A percentile compares a stretch with the other conserved stretches of the same genome.
phyloP scores from a whole-genome alignment of 2,329 filamentous ascomycete species.

The Davidsoniella australis region DNA sequence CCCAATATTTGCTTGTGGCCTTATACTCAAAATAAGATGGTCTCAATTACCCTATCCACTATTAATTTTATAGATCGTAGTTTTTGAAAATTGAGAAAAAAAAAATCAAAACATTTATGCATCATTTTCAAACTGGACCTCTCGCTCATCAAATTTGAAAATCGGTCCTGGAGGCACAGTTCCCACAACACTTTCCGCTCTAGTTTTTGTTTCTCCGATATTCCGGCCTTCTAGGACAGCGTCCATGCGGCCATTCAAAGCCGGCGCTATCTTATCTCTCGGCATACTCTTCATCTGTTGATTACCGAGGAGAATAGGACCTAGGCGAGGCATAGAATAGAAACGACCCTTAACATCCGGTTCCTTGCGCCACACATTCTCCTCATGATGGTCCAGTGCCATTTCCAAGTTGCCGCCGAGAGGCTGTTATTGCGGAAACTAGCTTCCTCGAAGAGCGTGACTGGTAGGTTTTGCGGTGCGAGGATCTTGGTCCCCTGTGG shows the following conservation, averaged over 20 bases:
- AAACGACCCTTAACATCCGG: conserved; percentile 35
- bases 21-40: too few species aligned
- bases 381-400: conserved; percentile 26
- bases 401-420: conserved; percentile 18
- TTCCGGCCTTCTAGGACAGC: conserved; percentile 20
- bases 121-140: conserved; percentile 10
- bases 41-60: not conserved
- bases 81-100: not conserved
- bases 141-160: conserved; percentile 9
- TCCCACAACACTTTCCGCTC: conserved; percentile 27
- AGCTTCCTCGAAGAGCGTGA: conserved; percentile 24
- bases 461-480: conserved; percentile 22
- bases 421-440: conserved; percentile 23
- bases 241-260: conserved; percentile 35
- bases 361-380: conserved; percentile 31
- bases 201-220: conserved; percentile 25
- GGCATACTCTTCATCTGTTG: conserved; percentile 23
- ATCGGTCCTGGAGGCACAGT: conserved; percentile 20
- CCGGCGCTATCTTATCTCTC: conserved; percentile 15
- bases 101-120: not conserved
- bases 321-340: conserved; percentile 37
- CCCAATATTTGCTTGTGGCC: too few species aligned
- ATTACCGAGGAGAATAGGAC: conserved; percentile 29
- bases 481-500: conserved; percentile 12
- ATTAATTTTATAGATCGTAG: not conserved